Base-by-base conservation (phyloP, 257 asterid species). In the Verbascum thapsus region DNA sequence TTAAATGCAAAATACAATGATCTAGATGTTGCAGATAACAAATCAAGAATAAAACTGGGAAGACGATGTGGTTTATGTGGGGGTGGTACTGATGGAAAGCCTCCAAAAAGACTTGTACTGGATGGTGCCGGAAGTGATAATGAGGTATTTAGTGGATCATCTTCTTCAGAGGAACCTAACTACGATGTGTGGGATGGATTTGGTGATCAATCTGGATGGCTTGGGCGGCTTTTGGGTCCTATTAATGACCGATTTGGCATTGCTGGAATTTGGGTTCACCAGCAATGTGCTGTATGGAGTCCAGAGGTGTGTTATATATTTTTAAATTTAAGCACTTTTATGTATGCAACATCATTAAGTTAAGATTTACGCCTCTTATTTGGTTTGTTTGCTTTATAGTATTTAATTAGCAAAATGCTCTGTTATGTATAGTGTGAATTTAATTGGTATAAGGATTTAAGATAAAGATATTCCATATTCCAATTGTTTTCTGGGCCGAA, bases 281-380 rank as follows among this genome's bases (percentile, higher is more conserved):
- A 94, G 73, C 97, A 85, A 57, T 94, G 99, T 85, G 99, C 99
- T 67, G 99, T 94, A 17, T 94, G 99, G 99, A 94, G 99, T 80
- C 99, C 99, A 8, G 99, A 94, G 96, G 99, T 94, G 73, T 78
- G 79, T 17, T 66, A 34, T n/a, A 37, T 58, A 6, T 50, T 54
- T 68, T 17, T 32, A 30, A 44, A 16, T 61, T 23, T 58, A 32
- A 23, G 55, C 61, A 39, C 41, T 65, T 65, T 68, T 53, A 38
- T 45, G 17, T 51, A 49, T 17, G 26, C 40, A 19, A 26, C 61
- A 55, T 69, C 17, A 16, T 23, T 32, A 8, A 39, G 55, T 37
- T 22, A 37, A 53, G 41, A 40, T 61, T 10, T 64, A 59, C 42
- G 15, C 17, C 22, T 53, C 62, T 53, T 49, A 40, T 59, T 49